These are phyloP conservation scores for Chrysophaeum taylorii DNA, from an alignment of 352 stramenopile species.

Conservation along the genomic window DNA sequence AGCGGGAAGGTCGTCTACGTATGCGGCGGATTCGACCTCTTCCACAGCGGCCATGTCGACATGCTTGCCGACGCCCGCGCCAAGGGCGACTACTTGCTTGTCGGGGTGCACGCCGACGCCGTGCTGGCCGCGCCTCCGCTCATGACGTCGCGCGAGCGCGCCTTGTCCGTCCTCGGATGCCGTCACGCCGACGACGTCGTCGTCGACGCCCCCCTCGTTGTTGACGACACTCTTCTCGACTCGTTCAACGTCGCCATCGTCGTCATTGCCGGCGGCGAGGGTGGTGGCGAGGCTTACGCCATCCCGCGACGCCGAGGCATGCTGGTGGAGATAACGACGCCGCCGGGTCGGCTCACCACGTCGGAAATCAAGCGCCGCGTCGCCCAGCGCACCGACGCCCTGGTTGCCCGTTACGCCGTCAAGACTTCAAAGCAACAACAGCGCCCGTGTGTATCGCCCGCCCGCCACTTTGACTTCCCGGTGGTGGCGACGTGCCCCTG, in stretches of 20 bases:
- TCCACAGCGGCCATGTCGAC: slow-evolving; percentile 71
- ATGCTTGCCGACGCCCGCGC: background rate
- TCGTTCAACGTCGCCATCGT: slow-evolving; percentile 68
- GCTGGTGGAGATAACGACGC: slow-evolving; percentile 49
- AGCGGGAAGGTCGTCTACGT: slow-evolving; percentile 91
- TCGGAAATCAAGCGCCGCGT: slow-evolving; percentile 73
- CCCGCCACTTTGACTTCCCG: too few relatives aligned
- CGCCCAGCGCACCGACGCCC: slow-evolving; percentile 61
- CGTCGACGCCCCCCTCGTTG: slow-evolving; percentile 86
- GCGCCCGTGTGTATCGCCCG: too few relatives aligned
- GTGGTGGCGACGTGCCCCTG: too few relatives aligned
- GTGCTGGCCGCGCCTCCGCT: slow-evolving; percentile 84
- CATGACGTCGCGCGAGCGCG: slow-evolving; percentile 95
- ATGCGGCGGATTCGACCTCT: slow-evolving; percentile 96
- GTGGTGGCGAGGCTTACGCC: slow-evolving; percentile 63
- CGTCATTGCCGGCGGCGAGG: slow-evolving; percentile 64
- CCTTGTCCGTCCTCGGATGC: slow-evolving; percentile 84
- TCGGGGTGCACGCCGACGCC: slow-evolving; percentile 87
- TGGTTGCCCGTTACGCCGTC: slow-evolving; percentile 16
- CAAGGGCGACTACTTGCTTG: slow-evolving; percentile 82
- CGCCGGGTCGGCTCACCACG: slow-evolving; percentile 45
- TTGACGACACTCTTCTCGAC: slow-evolving; percentile 91
- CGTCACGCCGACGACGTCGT: slow-evolving; percentile 94
- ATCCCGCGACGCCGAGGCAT: slow-evolving; percentile 62
- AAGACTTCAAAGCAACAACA: slow-evolving; percentile 18